These are phyloP conservation scores for Lecanosticta acicola DNA, from an alignment of 2,329 filamentous ascomycete species.

Conservation along the genomic window DNA sequence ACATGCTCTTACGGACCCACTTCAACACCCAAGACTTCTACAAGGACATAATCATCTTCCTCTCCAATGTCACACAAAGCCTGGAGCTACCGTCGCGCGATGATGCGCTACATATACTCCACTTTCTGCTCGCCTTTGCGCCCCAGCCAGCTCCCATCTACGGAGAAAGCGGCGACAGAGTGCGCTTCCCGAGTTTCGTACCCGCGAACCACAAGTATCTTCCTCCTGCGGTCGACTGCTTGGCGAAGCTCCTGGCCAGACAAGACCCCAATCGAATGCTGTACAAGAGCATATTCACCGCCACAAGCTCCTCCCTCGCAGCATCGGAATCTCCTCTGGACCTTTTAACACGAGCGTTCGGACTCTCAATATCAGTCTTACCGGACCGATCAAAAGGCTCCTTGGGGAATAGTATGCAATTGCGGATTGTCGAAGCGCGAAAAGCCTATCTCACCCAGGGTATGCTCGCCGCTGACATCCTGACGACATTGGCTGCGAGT, in stretches of 20 bases:
- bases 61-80: conserved; percentile 75
- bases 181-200: conserved; percentile 77
- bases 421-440: conserved; percentile 69
- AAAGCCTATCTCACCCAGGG: conserved; percentile 91
- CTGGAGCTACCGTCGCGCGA: conserved; percentile 80
- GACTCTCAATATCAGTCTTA: conserved; percentile 75
- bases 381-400: conserved; percentile 64
- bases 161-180: conserved; percentile 32
- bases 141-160: conserved; percentile 66
- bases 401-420: conserved; percentile 35
- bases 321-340: conserved; percentile 57
- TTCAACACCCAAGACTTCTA: conserved; percentile 90
- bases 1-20: conserved; percentile 75
- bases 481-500: conserved; percentile 60
- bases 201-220: conserved; percentile 80
- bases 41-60: conserved; percentile 84
- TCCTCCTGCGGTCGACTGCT: conserved; percentile 78
- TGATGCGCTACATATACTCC: conserved; percentile 77
- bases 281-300: conserved; percentile 74
- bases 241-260: conserved; percentile 85
- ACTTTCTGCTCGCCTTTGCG: conserved; percentile 86
- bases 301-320: conserved; percentile 46
- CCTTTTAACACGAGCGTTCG: conserved; percentile 80
- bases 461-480: conserved; percentile 80
- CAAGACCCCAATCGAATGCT: conserved; percentile 88